phyloP scores from a whole-genome alignment of 163 green algal species.

The Chlorella variabilis region DNA sequence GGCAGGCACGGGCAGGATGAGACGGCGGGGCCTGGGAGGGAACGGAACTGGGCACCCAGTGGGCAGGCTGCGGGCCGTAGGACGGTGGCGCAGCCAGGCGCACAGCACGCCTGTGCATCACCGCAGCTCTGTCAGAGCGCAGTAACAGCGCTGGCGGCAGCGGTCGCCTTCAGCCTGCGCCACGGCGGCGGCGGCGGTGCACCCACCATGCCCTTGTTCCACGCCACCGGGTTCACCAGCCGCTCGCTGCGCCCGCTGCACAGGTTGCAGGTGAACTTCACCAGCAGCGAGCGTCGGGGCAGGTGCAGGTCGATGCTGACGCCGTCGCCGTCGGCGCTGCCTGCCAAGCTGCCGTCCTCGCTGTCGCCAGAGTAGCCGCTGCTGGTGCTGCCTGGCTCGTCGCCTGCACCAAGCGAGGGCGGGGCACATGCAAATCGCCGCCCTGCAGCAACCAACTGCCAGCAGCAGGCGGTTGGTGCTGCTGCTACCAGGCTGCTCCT shows the following conservation, averaged over 20 bases:
- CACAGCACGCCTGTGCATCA: background rate
- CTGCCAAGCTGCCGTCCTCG: background rate
- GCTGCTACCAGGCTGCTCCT: too few species aligned
- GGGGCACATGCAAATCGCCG: too few species aligned
- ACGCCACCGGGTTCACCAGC: conserved; percentile 51
- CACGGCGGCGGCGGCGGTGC: background rate
- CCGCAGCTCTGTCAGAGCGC: background rate
- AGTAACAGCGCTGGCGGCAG: too few species aligned
- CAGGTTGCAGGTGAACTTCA: conserved; percentile 50
- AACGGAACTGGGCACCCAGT: too few species aligned
- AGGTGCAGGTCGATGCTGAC: conserved; percentile 47
- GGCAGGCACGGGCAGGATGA: background rate
- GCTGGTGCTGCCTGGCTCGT: background rate
- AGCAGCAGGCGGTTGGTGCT: too few species aligned
- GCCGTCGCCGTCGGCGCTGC: background rate
- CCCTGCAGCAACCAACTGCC: too few species aligned
- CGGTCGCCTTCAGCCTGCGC: too few species aligned
- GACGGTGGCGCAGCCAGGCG: background rate
- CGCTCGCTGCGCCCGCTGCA: conserved; percentile 47
- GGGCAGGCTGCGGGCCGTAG: too few species aligned
- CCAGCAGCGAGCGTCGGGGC: conserved; percentile 42
- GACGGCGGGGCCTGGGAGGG: too few species aligned
- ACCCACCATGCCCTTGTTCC: conserved; percentile 46
- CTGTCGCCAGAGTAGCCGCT: background rate
- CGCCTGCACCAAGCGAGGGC: too few species aligned